Base-by-base conservation (phyloP, 331 rosid genomes). In the Phaseolus coccineus region DNA sequence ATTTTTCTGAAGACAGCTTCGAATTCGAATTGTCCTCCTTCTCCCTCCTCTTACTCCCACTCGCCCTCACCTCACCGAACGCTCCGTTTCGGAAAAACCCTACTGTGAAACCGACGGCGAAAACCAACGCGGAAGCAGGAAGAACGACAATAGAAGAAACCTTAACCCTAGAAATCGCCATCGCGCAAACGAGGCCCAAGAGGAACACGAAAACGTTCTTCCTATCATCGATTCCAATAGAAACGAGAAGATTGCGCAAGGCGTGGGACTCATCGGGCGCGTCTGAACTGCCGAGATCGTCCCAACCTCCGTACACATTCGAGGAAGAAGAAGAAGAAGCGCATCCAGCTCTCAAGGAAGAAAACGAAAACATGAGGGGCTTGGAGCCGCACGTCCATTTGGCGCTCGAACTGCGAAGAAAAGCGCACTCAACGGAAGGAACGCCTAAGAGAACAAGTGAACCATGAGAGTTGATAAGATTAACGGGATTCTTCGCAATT, bases 141-240 rank as follows among this genome's bases (percentile, higher is more conserved):
- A 96, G 82, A 46, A 96, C 85, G 47, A 89, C 50, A 66, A 91
- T 82, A 11, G 98, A 89, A 19, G 97, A 93, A 71, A 96, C 88
- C 85, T 76, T 91, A 84, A 96, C 93, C 86, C 97, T 91, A 76
- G 94, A 89, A 85, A 96, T 88, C 48, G 96, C 94, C 79, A 93
- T 68, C 25, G 98, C 97, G 70, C 96, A 90, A 19, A 88, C 84
- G 15, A 93, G 72, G 52, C 99, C 99, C 68, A 89, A 56, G 0
- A 91, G 5, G 59, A 96, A 96, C 19, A 83, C 86, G 40, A 91
- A 90, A 11, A 87, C 71, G 68, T 87, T 84, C 73, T 89, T 92
- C 59, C 82, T 78, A 70, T 96, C 97, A 82, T 90, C 86, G 55
- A 90, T 47, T 78, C 97, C 97, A 0, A 86, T 4, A 19, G 93